Percentiles rank a stretch among this genome's conserved stretches.
Conservation (phyloP, 2,329 filamentous ascomycete species). For the Lachnellula willkommii region DNA sequence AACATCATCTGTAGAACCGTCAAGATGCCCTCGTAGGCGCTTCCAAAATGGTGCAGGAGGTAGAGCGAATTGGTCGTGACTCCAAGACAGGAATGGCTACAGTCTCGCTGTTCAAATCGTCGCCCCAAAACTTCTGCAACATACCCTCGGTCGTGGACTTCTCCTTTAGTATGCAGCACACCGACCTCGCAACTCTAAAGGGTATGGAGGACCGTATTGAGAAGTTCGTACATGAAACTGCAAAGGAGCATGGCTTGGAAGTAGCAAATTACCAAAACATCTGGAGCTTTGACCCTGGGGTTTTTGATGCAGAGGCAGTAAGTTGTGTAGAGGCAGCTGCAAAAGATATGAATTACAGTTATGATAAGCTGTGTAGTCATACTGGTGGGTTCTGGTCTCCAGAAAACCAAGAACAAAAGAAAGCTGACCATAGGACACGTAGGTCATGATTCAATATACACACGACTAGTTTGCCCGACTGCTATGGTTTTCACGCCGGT, state of each 20-base stretch:
- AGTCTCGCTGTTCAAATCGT: slow-evolving; percentile 60
- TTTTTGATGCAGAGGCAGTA: slow-evolving; percentile 31
- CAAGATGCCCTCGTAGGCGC: slow-evolving; percentile 62
- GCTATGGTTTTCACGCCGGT: slow-evolving; percentile 60
- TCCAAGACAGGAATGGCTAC: slow-evolving; percentile 54
- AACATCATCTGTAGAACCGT: slow-evolving; percentile 38
- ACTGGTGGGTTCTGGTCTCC: slow-evolving; percentile 23
- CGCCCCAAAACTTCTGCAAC: slow-evolving; percentile 65
- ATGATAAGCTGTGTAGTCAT: slow-evolving; percentile 26
- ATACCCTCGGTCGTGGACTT: slow-evolving; percentile 62
- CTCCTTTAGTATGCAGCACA: slow-evolving; percentile 59
- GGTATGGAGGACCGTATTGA: slow-evolving; percentile 50
- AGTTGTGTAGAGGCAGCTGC: slow-evolving; percentile 56
- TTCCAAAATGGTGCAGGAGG: slow-evolving; percentile 58
- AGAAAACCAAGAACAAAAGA: neutral
- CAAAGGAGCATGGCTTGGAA: slow-evolving; percentile 52
- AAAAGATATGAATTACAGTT: slow-evolving; percentile 34
- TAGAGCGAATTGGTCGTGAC: slow-evolving; percentile 53
- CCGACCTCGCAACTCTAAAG: slow-evolving; percentile 48
- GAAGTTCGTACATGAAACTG: slow-evolving; percentile 52
- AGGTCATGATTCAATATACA: slow-evolving; percentile 47
- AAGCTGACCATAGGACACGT: neutral
- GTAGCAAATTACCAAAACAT: slow-evolving; percentile 46
- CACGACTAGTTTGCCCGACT: slow-evolving; percentile 52
- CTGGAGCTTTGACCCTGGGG: slow-evolving; percentile 39